Evolutionary conservation across 257 asterid genomes (phyloP).

Genomic region (Agastache rugosa): DNA sequence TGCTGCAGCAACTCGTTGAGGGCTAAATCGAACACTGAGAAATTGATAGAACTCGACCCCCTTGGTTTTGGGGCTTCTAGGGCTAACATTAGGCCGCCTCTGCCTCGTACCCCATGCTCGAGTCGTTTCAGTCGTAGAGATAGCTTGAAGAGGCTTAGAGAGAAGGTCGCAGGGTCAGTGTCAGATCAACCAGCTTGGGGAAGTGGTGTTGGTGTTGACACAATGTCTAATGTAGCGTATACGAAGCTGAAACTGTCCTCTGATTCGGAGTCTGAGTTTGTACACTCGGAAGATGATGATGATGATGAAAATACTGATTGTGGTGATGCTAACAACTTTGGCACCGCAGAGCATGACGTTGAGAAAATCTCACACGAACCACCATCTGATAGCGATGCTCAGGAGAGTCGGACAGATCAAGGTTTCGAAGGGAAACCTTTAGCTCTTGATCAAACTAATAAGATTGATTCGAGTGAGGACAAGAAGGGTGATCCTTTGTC

Average conservation of each 20-base stretch:
- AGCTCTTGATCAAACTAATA: constrained; percentile 47
- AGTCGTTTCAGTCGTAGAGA: constrained; percentile 78
- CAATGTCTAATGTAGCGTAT: constrained; percentile 68
- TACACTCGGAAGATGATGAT: constrained; percentile 76
- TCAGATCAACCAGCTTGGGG: constrained; percentile 35
- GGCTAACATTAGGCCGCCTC: constrained; percentile 76
- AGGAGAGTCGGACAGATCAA: constrained; percentile 34
- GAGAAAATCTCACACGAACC: constrained; percentile 31
- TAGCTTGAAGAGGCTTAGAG: constrained; percentile 74
- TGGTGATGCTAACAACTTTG: no score
- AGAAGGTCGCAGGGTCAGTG: constrained; percentile 54
- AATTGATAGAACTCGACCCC: constrained; percentile 54
- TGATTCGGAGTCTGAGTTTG: constrained; percentile 83
- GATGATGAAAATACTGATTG: constrained; percentile 53
- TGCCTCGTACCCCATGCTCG: constrained; percentile 73
- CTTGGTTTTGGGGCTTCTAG: constrained; percentile 73
- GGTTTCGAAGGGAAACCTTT: constrained; percentile 41
- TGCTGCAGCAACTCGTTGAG: constrained; percentile 69
- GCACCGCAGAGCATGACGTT: constrained; percentile 11
- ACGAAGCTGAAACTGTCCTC: constrained; percentile 73
- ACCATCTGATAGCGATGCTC: constrained; percentile 31
- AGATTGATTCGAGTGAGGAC: constrained; percentile 39
- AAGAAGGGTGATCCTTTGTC: constrained; percentile 34
- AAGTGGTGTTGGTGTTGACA: constrained; percentile 35
- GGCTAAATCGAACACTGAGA: constrained; percentile 59